phyloP scores from a whole-genome alignment of 306 rosid species.

The Fragaria nilgerrensis region DNA sequence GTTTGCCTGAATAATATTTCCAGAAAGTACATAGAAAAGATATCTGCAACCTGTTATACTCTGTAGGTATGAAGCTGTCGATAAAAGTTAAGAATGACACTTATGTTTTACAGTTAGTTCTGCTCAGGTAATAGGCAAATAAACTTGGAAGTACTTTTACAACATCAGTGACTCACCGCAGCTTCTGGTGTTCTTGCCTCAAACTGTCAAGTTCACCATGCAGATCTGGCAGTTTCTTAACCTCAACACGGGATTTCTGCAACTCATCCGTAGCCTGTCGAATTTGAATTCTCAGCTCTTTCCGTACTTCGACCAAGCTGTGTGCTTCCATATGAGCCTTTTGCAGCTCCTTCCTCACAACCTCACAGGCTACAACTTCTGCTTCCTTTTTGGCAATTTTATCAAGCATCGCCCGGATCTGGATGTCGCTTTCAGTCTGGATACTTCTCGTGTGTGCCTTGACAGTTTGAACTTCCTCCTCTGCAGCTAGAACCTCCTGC shows the following conservation, averaged over 20 bases:
- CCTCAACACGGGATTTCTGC: constrained; percentile 48
- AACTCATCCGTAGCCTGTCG: constrained; percentile 52
- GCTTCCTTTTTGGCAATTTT: constrained; percentile 67
- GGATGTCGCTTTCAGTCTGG: constrained; percentile 82
- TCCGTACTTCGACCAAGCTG: constrained; percentile 47
- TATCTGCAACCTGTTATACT: neutral
- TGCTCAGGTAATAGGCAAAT: constrained; percentile 9
- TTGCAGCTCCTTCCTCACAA: constrained; percentile 63
- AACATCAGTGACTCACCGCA: constrained; percentile 54
- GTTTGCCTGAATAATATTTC: constrained; percentile 13
- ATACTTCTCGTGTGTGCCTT: constrained; percentile 75
- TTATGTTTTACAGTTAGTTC: constrained; percentile 19
- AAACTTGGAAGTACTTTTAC: constrained; percentile 16
- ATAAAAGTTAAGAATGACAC: constrained; percentile 5
- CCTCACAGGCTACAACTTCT: constrained; percentile 58
- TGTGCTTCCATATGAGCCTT: constrained; percentile 69
- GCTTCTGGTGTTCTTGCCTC: constrained; percentile 58
- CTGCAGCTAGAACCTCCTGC: constrained; percentile 58
- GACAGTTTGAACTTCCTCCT: constrained; percentile 58
- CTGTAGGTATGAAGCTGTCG: neutral
- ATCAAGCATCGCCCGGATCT: constrained; percentile 64
- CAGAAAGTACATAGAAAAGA: neutral
- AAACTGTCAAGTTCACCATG: constrained; percentile 60
- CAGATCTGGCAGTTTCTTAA: constrained; percentile 53
- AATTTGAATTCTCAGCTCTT: constrained; percentile 56